phyloP scores from a whole-genome alignment of 441 rosid species.

The Populus trichocarpa region DNA sequence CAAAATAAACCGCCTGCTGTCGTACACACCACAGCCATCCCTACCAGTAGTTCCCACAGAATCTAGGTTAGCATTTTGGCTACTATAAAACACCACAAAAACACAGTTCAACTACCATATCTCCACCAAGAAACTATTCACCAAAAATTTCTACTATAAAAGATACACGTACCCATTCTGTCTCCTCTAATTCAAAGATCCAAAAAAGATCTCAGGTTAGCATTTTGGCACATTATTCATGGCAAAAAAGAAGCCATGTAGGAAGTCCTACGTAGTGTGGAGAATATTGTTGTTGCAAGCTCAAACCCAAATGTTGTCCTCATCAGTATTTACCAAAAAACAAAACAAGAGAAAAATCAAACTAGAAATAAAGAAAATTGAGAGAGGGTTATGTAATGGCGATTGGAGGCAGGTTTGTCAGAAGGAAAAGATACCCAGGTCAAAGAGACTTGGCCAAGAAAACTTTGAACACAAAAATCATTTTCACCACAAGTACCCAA shows the following conservation, averaged over 20 bases:
- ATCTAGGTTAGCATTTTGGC: too few relatives aligned
- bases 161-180: too few relatives aligned
- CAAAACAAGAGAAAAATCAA: not conserved
- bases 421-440: constrained; percentile 12
- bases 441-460: constrained; percentile 1
- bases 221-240: constrained; percentile 31
- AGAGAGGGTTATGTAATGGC: constrained; percentile 39
- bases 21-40: not conserved
- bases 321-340: not conserved
- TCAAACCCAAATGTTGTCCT: constrained; percentile 22
- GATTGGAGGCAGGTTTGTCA: constrained; percentile 66
- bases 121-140: not conserved
- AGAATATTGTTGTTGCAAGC: constrained; percentile 11
- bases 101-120: not conserved
- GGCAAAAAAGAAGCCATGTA: constrained; percentile 18
- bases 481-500: constrained; percentile 7
- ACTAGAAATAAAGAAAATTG: not conserved
- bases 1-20: not conserved
- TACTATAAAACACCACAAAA: not conserved
- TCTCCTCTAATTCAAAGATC: not conserved
- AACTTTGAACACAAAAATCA: constrained; percentile 5
- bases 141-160: not conserved
- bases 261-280: constrained; percentile 11
- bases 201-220: constrained; percentile 20
- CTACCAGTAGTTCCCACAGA: not conserved